Base-by-base conservation (phyloP, 805 yeast species). In the Kazachstania martiniae region DNA sequence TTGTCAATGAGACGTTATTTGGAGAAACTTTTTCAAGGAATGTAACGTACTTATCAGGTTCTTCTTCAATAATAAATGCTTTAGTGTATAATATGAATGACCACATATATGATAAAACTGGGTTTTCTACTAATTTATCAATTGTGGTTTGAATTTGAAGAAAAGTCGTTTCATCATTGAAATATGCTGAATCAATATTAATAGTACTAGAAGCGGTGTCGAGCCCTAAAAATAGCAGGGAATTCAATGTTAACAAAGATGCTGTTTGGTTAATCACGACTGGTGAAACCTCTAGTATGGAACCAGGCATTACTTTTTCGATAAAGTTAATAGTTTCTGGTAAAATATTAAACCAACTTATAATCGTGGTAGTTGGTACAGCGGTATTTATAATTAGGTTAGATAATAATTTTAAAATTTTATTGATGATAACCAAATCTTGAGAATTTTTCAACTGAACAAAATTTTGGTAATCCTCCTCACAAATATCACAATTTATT, bases 81-180 rank as follows among this genome's bases (percentile, higher is more conserved):
- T 75, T 73, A 15, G 77, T 32, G 41, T 72, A 71, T 8, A 75
- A 48, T 8, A 75, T 51, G 10, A 77, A 68, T 19, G 82, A 69
- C 89, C 89, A 81, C 15, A 73, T 67, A 46, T 77, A 79, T 27
- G 72, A 50, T 1, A 76, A 58, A 8, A 78, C 50, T 2, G 81
- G 58, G 38, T 70, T 70, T 8, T 28, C 12, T 2, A 30, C 8
- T 6, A 28, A 19, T 2, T 25, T 18, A 13, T 40, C 40, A 4
- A 40, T 31, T 4, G 58, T 43, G 1, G 55, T 49, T 34, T 72
- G 66, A 17, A 74, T 56, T n/a, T 47, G 31, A 19, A 51, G 46
- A 36, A 73, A 62, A 3, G 58, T 39, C 0, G 41, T 36, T 2
- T 60, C 48, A 37, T 72, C 69, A 31, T 60, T 53, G 41, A 68